These are phyloP conservation scores for Cyclocybe cylindracea DNA, from an alignment of 768 basidiomycete genomes.

Conservation along the genomic window DNA sequence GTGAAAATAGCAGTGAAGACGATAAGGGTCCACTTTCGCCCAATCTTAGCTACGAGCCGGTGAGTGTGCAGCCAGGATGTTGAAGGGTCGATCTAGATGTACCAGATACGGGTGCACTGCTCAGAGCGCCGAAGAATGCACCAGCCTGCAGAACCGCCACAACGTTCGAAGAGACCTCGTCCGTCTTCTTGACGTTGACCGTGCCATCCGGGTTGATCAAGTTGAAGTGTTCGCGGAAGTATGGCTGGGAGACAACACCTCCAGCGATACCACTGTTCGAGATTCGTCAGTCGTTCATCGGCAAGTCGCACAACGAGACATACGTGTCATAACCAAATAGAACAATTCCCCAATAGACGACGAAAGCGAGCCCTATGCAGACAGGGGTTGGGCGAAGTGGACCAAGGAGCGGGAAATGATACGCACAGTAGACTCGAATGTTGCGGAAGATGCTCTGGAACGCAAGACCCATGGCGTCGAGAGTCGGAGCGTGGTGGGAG, in stretches of 20 bases:
- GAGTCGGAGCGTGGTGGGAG: too few species aligned
- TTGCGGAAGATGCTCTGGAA: not conserved
- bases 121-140: constrained; percentile 85
- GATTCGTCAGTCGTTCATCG: too few species aligned
- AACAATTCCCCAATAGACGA: constrained; percentile 1
- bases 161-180: constrained; percentile 75
- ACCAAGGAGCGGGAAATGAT: not conserved
- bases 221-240: constrained; percentile 33
- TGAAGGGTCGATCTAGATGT: constrained; percentile 14
- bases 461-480: too few species aligned
- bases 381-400: too few species aligned
- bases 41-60: constrained; percentile 50
- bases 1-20: constrained; percentile 63
- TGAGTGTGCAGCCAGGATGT: not conserved
- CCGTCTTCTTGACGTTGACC: constrained; percentile 13
- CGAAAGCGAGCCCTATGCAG: not conserved
- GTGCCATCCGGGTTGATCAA: not conserved
- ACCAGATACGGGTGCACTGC: constrained; percentile 73
- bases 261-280: constrained; percentile 25
- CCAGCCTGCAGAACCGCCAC: constrained; percentile 88
- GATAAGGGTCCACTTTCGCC: constrained; percentile 65
- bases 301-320: not conserved
- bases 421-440: constrained; percentile 2
- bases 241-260: constrained; percentile 54
- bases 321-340: constrained; percentile 4